Evolutionary conservation across 768 basidiomycete species (phyloP).

Genomic region (Pleurotus tuoliensis): DNA sequence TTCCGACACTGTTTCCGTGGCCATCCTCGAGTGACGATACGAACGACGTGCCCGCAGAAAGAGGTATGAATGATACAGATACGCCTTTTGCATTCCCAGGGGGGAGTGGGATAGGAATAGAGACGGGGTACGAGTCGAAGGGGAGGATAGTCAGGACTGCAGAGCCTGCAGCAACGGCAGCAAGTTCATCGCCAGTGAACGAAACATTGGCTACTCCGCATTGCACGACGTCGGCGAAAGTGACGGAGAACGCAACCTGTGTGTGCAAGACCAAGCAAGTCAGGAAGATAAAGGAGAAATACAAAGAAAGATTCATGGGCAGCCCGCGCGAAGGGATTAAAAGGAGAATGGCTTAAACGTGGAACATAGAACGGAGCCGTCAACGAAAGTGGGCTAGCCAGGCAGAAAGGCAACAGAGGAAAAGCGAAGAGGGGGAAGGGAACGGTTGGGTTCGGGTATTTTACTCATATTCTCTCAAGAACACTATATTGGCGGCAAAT

Average conservation of each 20-base stretch:
- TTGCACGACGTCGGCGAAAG: slow-evolving; percentile 43
- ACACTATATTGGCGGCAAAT: neutral
- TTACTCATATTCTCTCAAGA: slow-evolving; percentile 1
- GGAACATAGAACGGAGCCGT: slow-evolving; percentile 12
- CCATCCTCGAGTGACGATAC: slow-evolving; percentile 53
- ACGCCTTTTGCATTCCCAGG: slow-evolving; percentile 35
- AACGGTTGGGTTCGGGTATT: slow-evolving; percentile 1
- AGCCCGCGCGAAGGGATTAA: slow-evolving; percentile 13
- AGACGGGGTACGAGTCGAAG: slow-evolving; percentile 43
- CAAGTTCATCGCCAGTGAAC: slow-evolving; percentile 36
- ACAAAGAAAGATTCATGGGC: slow-evolving; percentile 9
- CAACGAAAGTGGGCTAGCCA: slow-evolving; percentile 33
- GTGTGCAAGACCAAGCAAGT: slow-evolving; percentile 30
- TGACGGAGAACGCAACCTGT: slow-evolving; percentile 39
- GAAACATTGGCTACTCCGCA: slow-evolving; percentile 47
- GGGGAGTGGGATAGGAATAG: slow-evolving; percentile 39
- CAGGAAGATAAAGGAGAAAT: slow-evolving; percentile 22
- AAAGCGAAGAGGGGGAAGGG: slow-evolving; percentile 20
- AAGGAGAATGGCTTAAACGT: slow-evolving; percentile 10
- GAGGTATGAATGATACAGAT: slow-evolving; percentile 45
- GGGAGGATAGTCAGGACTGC: slow-evolving; percentile 47
- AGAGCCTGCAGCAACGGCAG: slow-evolving; percentile 31
- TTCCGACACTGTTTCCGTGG: slow-evolving; percentile 32
- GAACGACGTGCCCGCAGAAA: slow-evolving; percentile 44
- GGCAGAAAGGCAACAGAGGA: slow-evolving; percentile 18